phyloP scores from a whole-genome alignment of 129 eudicot genomes.

The Flaveria linearis region DNA sequence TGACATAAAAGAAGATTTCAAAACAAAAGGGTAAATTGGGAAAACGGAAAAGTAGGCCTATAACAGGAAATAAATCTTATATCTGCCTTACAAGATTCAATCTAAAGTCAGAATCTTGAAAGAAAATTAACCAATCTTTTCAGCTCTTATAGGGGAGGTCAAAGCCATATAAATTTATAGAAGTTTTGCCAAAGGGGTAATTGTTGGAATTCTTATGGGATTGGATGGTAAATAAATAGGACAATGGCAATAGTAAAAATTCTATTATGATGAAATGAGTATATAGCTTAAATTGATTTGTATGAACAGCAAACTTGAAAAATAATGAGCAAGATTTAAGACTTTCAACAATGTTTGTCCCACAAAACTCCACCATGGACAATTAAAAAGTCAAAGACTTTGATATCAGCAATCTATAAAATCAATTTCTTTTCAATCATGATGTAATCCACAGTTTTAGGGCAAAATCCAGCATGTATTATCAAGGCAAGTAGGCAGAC shows the following conservation, averaged over 20 bases:
- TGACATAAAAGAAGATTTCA: slow-evolving; percentile 12
- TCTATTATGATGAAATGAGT: slow-evolving; percentile 2
- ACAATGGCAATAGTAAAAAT: background rate
- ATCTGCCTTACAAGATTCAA: slow-evolving; percentile 22
- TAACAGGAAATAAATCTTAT: slow-evolving; percentile 11
- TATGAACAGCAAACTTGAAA: slow-evolving; percentile 10
- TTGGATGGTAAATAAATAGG: background rate
- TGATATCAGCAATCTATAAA: slow-evolving; percentile 26
- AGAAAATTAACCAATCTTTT: background rate
- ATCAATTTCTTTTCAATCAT: slow-evolving; percentile 10
- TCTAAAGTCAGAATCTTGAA: slow-evolving; percentile 18
- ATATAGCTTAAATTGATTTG: slow-evolving; percentile 20
- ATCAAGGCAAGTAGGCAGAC: slow-evolving; percentile 36
- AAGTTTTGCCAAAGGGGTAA: background rate
- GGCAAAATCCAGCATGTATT: slow-evolving; percentile 27
- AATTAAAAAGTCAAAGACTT: slow-evolving; percentile 35
- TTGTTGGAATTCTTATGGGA: background rate
- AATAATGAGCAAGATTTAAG: background rate
- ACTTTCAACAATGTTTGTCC: slow-evolving; percentile 23
- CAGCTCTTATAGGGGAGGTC: background rate
- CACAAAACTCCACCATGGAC: slow-evolving; percentile 23
- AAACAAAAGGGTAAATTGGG: background rate
- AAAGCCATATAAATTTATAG: background rate
- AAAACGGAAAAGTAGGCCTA: background rate
- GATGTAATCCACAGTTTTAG: background rate